Percentiles rank a stretch among this genome's conserved stretches.
Conservation (phyloP, 1,139 yeast genomes). For the Saccharomyces hybrid region DNA sequence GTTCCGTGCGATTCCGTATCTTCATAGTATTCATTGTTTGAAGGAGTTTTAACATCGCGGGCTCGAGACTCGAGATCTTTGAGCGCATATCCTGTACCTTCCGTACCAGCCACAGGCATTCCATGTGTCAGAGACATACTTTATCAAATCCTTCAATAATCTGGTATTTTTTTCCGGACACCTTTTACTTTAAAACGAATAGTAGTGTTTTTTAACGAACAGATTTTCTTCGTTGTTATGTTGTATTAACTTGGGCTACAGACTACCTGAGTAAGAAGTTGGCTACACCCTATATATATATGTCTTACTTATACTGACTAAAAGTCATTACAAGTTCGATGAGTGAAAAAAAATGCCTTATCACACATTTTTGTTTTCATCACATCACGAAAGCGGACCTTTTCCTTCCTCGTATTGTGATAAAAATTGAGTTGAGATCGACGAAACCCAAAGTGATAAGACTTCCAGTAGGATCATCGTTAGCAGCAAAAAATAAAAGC, state of each 20-base stretch:
- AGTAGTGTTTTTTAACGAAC: neutral
- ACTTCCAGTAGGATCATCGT: neutral
- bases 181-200: neutral
- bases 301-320: neutral
- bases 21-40: neutral
- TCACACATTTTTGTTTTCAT: neutral
- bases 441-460: neutral
- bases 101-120: neutral
- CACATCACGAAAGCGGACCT: neutral
- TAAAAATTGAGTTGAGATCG: neutral
- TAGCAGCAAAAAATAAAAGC: neutral
- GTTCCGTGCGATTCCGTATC: neutral
- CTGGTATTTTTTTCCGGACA: neutral
- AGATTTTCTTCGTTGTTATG: too few relatives aligned
- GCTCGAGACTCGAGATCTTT: neutral
- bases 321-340: neutral
- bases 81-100: neutral
- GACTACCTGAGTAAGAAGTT: neutral
- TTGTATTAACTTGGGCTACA: neutral
- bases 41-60: neutral
- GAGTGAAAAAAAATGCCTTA: neutral
- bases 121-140: neutral
- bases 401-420: neutral
- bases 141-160: neutral
- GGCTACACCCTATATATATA: neutral